Base-by-base conservation (phyloP, 148 eudicot species). In the Amaranthus hypochondriacus region DNA sequence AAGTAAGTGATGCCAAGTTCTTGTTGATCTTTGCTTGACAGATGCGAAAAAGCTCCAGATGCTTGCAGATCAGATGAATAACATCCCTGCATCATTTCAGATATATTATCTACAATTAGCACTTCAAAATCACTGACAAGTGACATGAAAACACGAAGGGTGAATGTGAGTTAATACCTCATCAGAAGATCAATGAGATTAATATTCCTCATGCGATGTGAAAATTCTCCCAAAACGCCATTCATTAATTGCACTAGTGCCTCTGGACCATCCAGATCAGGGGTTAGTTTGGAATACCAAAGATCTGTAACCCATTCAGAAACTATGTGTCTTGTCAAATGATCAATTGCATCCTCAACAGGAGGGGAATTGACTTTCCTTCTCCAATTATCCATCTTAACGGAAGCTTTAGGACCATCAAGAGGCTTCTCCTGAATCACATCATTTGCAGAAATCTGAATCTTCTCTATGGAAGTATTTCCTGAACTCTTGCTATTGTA, bases 271-370 rank as follows among this genome's bases (percentile, higher is more conserved):
- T 92, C 92, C 77, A 74, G 88, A 75, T 95, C 99, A 75, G 96
- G 91, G 10, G 99, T 92, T 71, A 95, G 62, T 77, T 87, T 89
- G 60, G 91, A 85, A 74, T 95, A 95, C 99, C 99, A 95, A 72
- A 92, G 91, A 84, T 92, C 97, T 54, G 97, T 92, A 67, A 95
- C 94, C 99, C 97, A 95, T 77, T 95, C 99, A 66, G 91, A 92
- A 73, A 92, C 88, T 71, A 95, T 73, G 83, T 89, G 99, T 74
- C 91, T 83, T 46, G 94, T 86, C 71, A 95, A 90, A 21, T 90
- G 93, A 77, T 95, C 91, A 76, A 95, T 81, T 72, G 97, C 97
- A 77, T 85, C 88, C 82, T 95, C 99, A 56, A 95, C 99, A 70
- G 80, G 87, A 69, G 90, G 96, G 62, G 97, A 95, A 71, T 87